Percentiles rank a stretch among this genome's conserved stretches.
phyloP scores from a whole-genome alignment of 2,329 filamentous ascomycete genomes.

The Ophiostoma himal-ulmi region DNA sequence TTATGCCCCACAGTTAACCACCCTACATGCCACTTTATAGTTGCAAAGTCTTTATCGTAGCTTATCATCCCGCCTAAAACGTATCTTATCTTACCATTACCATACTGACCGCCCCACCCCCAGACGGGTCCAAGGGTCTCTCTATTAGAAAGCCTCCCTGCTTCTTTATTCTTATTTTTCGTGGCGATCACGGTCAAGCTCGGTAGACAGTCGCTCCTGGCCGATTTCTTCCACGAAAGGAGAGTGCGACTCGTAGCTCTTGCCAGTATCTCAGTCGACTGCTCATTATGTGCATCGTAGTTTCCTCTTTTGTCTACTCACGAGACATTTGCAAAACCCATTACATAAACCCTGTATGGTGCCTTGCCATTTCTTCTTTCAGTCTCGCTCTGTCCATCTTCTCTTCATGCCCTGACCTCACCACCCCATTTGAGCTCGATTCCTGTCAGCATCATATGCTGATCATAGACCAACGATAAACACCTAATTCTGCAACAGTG shows the following conservation, averaged over 20 bases:
- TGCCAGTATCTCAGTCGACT: not conserved
- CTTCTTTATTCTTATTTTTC: not conserved
- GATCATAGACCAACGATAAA: not conserved
- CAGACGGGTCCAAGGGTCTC: not conserved
- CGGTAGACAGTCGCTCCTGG: not conserved
- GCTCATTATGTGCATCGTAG: not conserved
- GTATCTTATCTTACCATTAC: no score
- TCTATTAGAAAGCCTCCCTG: not conserved
- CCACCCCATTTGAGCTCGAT: not conserved
- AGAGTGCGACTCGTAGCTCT: not conserved
- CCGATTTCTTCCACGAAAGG: not conserved
- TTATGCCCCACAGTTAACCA: not conserved
- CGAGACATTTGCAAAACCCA: not conserved
- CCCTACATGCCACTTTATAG: not conserved
- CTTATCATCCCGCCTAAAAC: not conserved
- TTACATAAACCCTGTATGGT: not conserved
- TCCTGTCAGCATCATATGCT: not conserved
- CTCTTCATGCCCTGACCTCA: not conserved
- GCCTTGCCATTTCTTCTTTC: not conserved
- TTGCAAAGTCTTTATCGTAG: not conserved
- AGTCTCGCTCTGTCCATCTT: not conserved
- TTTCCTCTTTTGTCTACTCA: not conserved
- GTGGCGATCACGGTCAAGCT: not conserved
- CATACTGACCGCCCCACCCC: not conserved
- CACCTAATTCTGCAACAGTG: not conserved